These are phyloP conservation scores for Aspergillus clavatus DNA, from an alignment of 2,329 filamentous ascomycete genomes.

Conservation along the genomic window DNA sequence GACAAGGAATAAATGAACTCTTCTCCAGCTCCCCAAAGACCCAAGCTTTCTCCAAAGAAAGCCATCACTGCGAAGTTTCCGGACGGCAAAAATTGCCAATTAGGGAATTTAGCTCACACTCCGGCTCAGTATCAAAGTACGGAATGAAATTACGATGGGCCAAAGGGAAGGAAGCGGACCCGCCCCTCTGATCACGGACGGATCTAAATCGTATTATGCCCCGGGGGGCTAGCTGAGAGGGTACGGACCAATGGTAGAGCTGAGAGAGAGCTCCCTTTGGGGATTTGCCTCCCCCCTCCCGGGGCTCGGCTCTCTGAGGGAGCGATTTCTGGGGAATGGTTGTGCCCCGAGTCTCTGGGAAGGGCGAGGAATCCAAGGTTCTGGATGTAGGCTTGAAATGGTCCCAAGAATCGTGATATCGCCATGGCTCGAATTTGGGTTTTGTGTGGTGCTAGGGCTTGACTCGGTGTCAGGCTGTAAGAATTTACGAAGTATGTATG, in stretches of 20 bases:
- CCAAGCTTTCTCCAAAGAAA: too few species aligned
- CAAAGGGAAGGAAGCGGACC: background rate
- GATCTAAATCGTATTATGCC: constrained; percentile 14
- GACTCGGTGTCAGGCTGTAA: too few species aligned
- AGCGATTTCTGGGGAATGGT: constrained; percentile 2
- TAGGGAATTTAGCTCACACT: constrained; percentile 5
- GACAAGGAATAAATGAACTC: background rate
- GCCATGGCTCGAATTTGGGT: too few species aligned
- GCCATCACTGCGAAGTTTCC: background rate
- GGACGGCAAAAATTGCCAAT: background rate
- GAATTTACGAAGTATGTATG: too few species aligned
- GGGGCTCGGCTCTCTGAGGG: constrained; percentile 6
- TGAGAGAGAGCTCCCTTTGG: constrained; percentile 2
- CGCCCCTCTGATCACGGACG: constrained; percentile 9
- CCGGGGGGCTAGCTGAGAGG: constrained; percentile 6
- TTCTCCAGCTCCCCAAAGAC: too few species aligned
- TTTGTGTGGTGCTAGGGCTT: too few species aligned
- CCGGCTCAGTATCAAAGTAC: constrained; percentile 2
- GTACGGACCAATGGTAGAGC: constrained; percentile 6
- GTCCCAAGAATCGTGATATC: too few species aligned
- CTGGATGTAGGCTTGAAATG: background rate
- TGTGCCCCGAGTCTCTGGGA: constrained; percentile 11
- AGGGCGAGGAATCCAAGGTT: background rate
- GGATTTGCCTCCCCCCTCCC: too few species aligned
- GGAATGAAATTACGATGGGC: constrained; percentile 10